Base-by-base conservation (phyloP, 1,284 basidiomycete species). In the Malassezia slooffiae region DNA sequence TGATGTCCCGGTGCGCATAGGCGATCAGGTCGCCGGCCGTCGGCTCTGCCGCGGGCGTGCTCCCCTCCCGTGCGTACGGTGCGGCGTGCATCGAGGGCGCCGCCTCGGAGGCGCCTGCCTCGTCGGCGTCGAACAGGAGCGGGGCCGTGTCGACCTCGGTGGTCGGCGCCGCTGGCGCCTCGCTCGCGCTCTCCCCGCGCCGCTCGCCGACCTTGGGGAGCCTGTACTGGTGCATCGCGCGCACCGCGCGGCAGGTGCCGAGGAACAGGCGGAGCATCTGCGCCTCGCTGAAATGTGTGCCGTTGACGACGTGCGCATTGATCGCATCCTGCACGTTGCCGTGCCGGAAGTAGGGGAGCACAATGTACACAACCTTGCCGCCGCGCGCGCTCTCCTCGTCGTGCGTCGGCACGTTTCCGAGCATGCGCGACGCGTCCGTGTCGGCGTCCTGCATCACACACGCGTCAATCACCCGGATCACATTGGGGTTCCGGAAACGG, bases 1-100 rank as follows among this genome's bases (percentile, higher is more conserved):
- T 97, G 62, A 97, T 75, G 72, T 99, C 91, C 47, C 93, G 76
- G 73, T 97, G 93, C 0, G 91, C 90, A 69, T 93, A 99, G 0
- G 93, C 88, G 5, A 88, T 28, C 12, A 49, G 39, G 19, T 64
- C 55, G 1, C 59, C 60, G 3, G 43, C 52, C 11, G 35, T 45
- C 3, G 47, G 53, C 12, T 35, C 34, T 15, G 43, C 30, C 12
- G 31, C 35, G 20, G 36, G 34, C 20, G 33, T 13, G 12, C n/a
- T n/a, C n/a, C n/a, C n/a, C n/a, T n/a, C n/a, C n/a, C n/a, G n/a
- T n/a, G n/a, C n/a, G 49, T 35, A 54, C 20, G 52, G 54, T 32
- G 52, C 52, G 15, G 58, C 56, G 17, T 57, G 58, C 17, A 58
- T 61, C 2, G 52, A 52, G 8, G 52, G 39, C 15, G 52, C 54